These are phyloP conservation scores for Aureobasidium sp. DNA, from an alignment of 2,329 filamentous ascomycete genomes.

Conservation along the genomic window DNA sequence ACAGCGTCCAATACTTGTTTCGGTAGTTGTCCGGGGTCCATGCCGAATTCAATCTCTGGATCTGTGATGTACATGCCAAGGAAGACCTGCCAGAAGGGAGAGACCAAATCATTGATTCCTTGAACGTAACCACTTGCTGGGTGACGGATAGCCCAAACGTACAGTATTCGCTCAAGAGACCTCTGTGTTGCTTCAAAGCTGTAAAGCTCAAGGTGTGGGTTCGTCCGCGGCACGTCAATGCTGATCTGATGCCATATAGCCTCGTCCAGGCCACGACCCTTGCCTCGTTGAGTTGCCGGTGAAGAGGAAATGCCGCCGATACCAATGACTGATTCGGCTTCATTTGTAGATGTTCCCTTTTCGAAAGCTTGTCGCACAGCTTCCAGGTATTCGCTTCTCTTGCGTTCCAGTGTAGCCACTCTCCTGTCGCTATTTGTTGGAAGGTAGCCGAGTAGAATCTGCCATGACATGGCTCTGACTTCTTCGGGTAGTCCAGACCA, in stretches of 20 bases:
- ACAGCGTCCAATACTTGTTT: constrained; percentile 89
- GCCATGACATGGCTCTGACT: constrained; percentile 98
- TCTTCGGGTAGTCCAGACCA: constrained; percentile 95
- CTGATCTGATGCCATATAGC: constrained; percentile 99
- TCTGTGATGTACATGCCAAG: constrained; percentile 93
- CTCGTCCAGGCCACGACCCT: constrained; percentile 78
- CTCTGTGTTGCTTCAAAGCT: constrained; percentile 92
- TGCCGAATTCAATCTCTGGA: constrained; percentile 81
- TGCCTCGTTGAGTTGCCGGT: constrained; percentile 45
- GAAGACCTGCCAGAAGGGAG: constrained; percentile 97
- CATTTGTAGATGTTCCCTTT: constrained; percentile 39
- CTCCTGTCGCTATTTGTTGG: constrained; percentile 94
- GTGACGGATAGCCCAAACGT: constrained; percentile 96
- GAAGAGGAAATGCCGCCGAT: constrained; percentile 39
- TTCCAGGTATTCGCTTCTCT: constrained; percentile 93
- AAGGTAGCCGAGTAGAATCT: constrained; percentile 87
- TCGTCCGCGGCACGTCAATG: constrained; percentile 93
- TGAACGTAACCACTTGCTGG: constrained; percentile 97
- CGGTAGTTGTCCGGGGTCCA: constrained; percentile 94
- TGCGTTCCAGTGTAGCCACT: constrained; percentile 82
- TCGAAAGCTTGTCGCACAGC: constrained; percentile 68
- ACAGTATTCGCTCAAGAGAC: constrained; percentile 88
- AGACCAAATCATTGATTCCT: constrained; percentile 96
- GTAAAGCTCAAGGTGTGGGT: constrained; percentile 91
- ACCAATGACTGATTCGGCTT: constrained; percentile 46